Evolutionary conservation across 1,284 basidiomycete species (phyloP).

Genomic region (Naganishia sp.): DNA sequence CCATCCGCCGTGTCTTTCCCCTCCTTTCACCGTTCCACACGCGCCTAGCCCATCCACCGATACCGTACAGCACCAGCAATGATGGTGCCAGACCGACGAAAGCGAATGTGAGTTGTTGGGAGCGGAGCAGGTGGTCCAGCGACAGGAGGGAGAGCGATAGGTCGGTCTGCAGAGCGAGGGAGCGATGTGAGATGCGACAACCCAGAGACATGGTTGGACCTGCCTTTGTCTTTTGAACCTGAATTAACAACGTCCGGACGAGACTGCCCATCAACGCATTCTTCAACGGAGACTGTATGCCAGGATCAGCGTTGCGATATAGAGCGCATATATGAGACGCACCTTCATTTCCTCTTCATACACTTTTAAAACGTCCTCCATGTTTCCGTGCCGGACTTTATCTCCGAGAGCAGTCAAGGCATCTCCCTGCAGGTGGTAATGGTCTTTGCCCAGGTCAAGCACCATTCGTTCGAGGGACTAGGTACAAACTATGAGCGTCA

Average conservation of each 20-base stretch:
- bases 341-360: constrained; percentile 89
- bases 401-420: constrained; percentile 67
- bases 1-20: constrained; percentile 49
- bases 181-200: constrained; percentile 1
- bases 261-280: constrained; percentile 80
- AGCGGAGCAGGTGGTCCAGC: constrained; percentile 84
- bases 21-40: constrained; percentile 57
- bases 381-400: constrained; percentile 75
- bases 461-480: constrained; percentile 94
- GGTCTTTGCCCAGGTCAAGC: constrained; percentile 76
- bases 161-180: constrained; percentile 68
- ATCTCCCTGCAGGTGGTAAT: constrained; percentile 58
- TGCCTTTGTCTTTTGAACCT: constrained; percentile 96
- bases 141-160: constrained; percentile 82
- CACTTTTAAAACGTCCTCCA: constrained; percentile 81
- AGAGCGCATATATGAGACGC: neutral
- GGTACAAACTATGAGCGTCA: neutral
- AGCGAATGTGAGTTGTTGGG: constrained; percentile 94
- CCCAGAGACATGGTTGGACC: constrained; percentile 32
- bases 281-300: constrained; percentile 62
- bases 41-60: constrained; percentile 60
- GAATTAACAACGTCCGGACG: constrained; percentile 83
- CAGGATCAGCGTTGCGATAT: neutral
- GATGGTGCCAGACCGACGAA: constrained; percentile 95
- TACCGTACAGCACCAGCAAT: constrained; percentile 74